phyloP scores from a whole-genome alignment of 192 early-diverging fungal genomes.

The Backusella macrospora region DNA sequence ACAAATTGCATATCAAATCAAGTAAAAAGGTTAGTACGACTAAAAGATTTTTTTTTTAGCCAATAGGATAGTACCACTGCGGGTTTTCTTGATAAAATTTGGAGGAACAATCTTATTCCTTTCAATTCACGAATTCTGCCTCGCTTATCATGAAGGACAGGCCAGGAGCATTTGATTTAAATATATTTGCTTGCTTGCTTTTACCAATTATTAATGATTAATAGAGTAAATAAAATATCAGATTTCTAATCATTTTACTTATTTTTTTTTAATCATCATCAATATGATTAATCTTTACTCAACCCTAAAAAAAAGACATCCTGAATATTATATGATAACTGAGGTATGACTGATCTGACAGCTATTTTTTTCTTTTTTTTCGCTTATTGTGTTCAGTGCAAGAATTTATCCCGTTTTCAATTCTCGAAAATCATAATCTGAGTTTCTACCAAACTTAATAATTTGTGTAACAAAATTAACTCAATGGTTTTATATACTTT shows the following conservation, averaged over 20 bases:
- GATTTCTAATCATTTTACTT: background rate
- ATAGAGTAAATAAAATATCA: background rate
- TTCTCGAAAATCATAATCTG: slow-evolving; percentile 10
- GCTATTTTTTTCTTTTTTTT: background rate
- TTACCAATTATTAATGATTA: background rate
- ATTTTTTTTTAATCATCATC: background rate
- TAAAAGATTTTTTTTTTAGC: background rate
- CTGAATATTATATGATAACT: background rate
- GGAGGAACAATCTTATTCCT: slow-evolving; percentile 14
- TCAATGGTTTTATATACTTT: too few species aligned
- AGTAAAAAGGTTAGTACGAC: background rate
- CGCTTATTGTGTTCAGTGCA: background rate
- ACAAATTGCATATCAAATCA: background rate
- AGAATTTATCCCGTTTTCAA: slow-evolving; percentile 8
- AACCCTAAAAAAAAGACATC: background rate
- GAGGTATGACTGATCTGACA: background rate
- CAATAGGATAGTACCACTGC: background rate
- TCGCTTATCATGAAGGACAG: background rate
- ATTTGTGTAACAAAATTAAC: background rate
- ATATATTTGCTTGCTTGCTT: background rate
- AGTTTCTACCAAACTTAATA: background rate
- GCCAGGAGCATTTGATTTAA: background rate
- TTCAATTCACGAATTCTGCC: slow-evolving; percentile 7
- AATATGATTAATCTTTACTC: background rate
- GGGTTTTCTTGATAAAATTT: background rate